Evolutionary conservation across 2,329 filamentous ascomycete species (phyloP), one percentile per base, ranked within the genome.

Genomic region (Botryosphaeria dothidea): DNA sequence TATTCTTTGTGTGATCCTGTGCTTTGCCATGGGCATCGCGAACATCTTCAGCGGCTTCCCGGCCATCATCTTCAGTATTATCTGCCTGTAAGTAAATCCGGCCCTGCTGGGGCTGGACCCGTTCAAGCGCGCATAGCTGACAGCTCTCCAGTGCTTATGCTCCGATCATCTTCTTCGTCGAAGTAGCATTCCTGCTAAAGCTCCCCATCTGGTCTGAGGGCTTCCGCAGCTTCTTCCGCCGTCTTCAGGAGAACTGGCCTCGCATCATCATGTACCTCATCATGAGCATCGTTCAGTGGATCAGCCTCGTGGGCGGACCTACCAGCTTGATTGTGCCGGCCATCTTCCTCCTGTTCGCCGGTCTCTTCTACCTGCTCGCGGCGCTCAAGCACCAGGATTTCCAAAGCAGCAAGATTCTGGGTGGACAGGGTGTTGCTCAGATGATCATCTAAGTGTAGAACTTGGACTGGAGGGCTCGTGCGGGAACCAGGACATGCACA

Each of bases 191-290:
- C 66, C 91, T 99, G 65, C 89, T 99, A 67, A 92, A 95, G 80
- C 97, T 99, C 82, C 99, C 95, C 83, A 95, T 95, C 66, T 99
- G 95, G 5, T 98, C 94, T 15, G 80, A 89, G 69, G 88, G 86
- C 69, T 99, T 99, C 81, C 95, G 99, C 78, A 83, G 82, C 70
- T 90, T 93, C 77, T 94, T 99, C 79, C 93, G 94, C 79, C 90
- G 87, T 74, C 92, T 99, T 83, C 92, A 92, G 68, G 96, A 93
- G 66, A 98, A 97, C 84, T 98, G 93, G 83, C 96, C 95, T 89
- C 93, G 95, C 80, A 94, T 94, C 21, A 90, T 83, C 65, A 90
- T 96, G 75, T 99, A 99, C 80, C 80, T 81, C 65, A 81, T 87
- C 76, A 94, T 98, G 91, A 91, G 88, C 71, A 75, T 90, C 58